phyloP scores from a whole-genome alignment of 2,329 filamentous ascomycete species.

The Mycosphaerella arachidis region DNA sequence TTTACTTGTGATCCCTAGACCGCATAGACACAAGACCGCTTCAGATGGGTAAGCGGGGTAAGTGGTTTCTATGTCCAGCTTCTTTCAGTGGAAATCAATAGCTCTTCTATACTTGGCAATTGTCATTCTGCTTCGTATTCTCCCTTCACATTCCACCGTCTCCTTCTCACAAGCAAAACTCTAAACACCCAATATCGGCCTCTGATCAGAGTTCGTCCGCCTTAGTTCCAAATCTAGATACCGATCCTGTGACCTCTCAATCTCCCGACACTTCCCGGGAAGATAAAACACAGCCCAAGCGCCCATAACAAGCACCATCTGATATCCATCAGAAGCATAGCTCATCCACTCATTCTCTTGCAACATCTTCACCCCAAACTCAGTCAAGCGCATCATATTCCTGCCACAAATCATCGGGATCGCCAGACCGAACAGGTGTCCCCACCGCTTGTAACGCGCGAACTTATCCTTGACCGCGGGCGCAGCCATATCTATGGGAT shows the following conservation, averaged over 20 bases:
- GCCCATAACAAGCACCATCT: slow-evolving; percentile 13
- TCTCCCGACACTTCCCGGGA: slow-evolving; percentile 8
- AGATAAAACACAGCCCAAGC: slow-evolving; percentile 10
- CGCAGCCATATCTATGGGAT: background rate
- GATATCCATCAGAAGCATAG: slow-evolving; percentile 14
- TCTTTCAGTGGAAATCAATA: background rate
- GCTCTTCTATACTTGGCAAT: background rate
- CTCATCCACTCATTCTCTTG: slow-evolving; percentile 11
- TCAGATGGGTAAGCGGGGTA: background rate
- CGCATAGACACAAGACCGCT: background rate
- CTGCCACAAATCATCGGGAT: slow-evolving; percentile 10
- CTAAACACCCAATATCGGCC: background rate
- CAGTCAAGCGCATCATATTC: slow-evolving; percentile 13
- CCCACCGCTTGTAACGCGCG: slow-evolving; percentile 6
- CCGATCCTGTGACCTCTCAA: background rate
- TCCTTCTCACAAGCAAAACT: background rate
- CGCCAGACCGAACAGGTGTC: slow-evolving; percentile 10
- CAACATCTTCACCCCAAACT: slow-evolving; percentile 7
- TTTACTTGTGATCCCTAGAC: slow-evolving; percentile 9
- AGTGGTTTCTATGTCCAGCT: background rate
- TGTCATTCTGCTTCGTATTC: too few species aligned
- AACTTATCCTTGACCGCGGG: slow-evolving; percentile 3
- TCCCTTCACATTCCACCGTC: too few species aligned
- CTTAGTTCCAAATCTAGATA: background rate
- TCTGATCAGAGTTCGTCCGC: background rate